Base-by-base conservation (phyloP, 1,139 yeast genomes). In the Zygotorulaspora mrakii region DNA sequence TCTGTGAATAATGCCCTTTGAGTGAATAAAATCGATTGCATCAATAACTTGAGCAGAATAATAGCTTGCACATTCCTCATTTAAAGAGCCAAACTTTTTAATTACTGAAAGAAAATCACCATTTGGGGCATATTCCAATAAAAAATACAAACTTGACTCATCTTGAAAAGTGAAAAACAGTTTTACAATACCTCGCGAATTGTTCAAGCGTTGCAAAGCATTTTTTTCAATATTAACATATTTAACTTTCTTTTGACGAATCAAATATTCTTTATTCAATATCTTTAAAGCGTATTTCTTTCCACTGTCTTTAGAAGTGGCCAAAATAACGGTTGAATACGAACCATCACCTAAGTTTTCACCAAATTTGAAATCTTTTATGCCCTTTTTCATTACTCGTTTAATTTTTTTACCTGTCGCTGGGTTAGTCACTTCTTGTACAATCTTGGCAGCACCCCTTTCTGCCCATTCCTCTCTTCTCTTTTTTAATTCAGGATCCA, bases 1-100 rank as follows among this genome's bases (percentile, higher is more conserved):
- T 48, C 99, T 76, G 61, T 91, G 99, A 33, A 91, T 79, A 13
- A 94, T 84, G 8, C 98, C 98, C 43, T 70, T 73, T 14, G 66
- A 63, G 55, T 91, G 98, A 73, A 91, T 83, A 61, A 77, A 89
- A 48, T 74, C 77, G 10, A 91, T 79, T 0, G 96, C 94, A 62
- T 89, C 97, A 30, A 94, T 68, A 16, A 91, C 71, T 65, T 94
- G 98, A 23, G 84, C 80, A 28, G 75, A 66, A 49, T 77, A 78
- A 53, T 77, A 77, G 49, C 67, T 67, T 18, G 76, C 68, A 31
- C 75, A 74, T 3, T 67, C 69, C 53, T 77, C 82, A 52, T 72
- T 73, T 47, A 79, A 60, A 1, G 80, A 65, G 20, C 83, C 83
- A 48, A 66, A 69, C 52, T 73, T 74, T 50, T 77, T 76, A 51